Evolutionary conservation across 2,329 filamentous ascomycete species (phyloP), one percentile per base, ranked within the genome.

Genomic region (Apiospora pterosperma): DNA sequence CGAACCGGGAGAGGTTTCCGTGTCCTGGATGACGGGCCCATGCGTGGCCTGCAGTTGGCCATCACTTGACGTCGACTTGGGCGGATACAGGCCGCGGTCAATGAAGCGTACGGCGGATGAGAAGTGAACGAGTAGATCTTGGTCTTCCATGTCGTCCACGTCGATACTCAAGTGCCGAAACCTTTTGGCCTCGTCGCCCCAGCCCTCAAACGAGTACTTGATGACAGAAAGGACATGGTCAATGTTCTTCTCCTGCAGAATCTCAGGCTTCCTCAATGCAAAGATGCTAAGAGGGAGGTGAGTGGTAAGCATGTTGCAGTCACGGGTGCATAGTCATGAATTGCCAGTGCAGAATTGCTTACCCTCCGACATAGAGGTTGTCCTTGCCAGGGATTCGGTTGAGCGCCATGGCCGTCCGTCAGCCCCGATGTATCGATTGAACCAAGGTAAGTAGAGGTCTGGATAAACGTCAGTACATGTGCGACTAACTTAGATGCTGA

Each of bases 171-270:
- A 84, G 76, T 96, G 93, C 68, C 89, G 80, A 75, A 89, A 93
- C 48, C 84, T 81, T 68, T 85, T 82, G 73, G 81, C 83, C 67
- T 82, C 80, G 21, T 82, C 76, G 73, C 71, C 73, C 69, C 72
- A 74, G 61, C 71, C 63, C 72, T 84, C 80, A 41, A 84, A 77
- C 3, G 76, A 75, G 68, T 76, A 79, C 65, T 84, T 81, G 72
- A 87, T 78, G 65, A 96, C 91, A 5, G 94, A 97, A n/a, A 98
- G 83, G 36, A 98, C 86, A 78, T 97, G 94, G 3, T 93, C 97
- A 76, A 99, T 93, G 69, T 90, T 88, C 69, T 88, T 87, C 68
- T 90, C 85, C 68, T 85, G 80, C 60, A 98, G 83, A 39, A 89
- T 85, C 63, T 90, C 84, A 66, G 89, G 89, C 67, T 91, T 62